Conservation (phyloP, 495 filamentous ascomycete species). For the Aspergillus panamensis region DNA sequence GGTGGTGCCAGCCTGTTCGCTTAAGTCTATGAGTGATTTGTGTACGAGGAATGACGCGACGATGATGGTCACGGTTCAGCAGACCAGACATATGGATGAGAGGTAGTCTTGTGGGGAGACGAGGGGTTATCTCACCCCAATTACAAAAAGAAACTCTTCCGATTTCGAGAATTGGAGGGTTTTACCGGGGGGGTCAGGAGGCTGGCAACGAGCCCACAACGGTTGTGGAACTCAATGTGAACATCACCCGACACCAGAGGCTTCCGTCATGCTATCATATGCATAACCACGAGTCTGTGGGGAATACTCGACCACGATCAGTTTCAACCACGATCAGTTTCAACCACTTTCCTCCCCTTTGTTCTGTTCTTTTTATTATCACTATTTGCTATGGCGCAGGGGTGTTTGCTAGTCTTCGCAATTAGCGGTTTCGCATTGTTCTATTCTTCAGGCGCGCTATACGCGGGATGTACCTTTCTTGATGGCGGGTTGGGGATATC, state of each 20-base stretch:
- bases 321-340: constrained; percentile 9
- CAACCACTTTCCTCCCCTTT: constrained; percentile 14
- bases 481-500: constrained; percentile 16
- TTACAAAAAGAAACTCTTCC: background rate
- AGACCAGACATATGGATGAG: constrained; percentile 17
- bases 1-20: constrained; percentile 73
- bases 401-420: constrained; percentile 36
- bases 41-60: constrained; percentile 19
- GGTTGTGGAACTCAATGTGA: constrained; percentile 4
- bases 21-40: constrained; percentile 27
- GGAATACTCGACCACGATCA: background rate
- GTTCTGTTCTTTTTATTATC: constrained; percentile 21
- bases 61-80: constrained; percentile 12
- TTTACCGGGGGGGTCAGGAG: background rate
- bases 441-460: constrained; percentile 26
- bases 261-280: background rate
- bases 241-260: background rate
- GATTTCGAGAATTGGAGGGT: background rate
- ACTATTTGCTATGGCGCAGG: constrained; percentile 34
- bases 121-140: background rate
- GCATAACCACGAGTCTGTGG: background rate
- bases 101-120: constrained; percentile 9
- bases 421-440: constrained; percentile 31
- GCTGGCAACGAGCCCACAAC: background rate
- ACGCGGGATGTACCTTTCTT: constrained; percentile 23